Conservation (phyloP, 345 rosid species). For the Cardamine resedifolia region DNA sequence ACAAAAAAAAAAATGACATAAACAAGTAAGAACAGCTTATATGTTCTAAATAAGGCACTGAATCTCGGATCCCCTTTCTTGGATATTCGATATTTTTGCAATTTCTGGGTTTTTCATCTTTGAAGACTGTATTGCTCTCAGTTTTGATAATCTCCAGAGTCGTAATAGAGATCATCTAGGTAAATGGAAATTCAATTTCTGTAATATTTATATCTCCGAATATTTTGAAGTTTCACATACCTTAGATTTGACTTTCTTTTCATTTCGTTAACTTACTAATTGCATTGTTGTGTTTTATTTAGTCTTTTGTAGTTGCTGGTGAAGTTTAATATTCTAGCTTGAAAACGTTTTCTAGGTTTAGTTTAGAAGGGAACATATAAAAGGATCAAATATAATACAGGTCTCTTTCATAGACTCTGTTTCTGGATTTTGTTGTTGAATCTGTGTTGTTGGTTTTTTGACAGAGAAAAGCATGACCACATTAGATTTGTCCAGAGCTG, state of each 20-base stretch:
- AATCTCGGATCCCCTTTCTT: constrained; percentile 23
- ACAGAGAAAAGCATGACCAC: constrained; percentile 64
- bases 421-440: background rate
- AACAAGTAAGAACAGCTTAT: constrained; percentile 16
- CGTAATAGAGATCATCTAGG: constrained; percentile 17
- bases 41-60: constrained; percentile 13
- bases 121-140: constrained; percentile 6
- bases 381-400: too few relatives aligned
- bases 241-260: background rate
- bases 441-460: constrained; percentile 19
- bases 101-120: background rate
- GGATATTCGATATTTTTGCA: background rate
- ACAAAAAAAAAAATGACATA: background rate
- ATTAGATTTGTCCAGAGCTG: constrained; percentile 76
- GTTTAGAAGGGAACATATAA: background rate
- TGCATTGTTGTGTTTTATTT: background rate
- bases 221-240: background rate
- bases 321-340: background rate
- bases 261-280: background rate
- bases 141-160: background rate
- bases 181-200: background rate
- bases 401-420: constrained; percentile 2
- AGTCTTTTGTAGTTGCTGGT: constrained; percentile 1
- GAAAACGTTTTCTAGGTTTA: background rate
- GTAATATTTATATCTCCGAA: background rate